phyloP scores from a whole-genome alignment of 345 rosid species.

The Boechera retrofracta region DNA sequence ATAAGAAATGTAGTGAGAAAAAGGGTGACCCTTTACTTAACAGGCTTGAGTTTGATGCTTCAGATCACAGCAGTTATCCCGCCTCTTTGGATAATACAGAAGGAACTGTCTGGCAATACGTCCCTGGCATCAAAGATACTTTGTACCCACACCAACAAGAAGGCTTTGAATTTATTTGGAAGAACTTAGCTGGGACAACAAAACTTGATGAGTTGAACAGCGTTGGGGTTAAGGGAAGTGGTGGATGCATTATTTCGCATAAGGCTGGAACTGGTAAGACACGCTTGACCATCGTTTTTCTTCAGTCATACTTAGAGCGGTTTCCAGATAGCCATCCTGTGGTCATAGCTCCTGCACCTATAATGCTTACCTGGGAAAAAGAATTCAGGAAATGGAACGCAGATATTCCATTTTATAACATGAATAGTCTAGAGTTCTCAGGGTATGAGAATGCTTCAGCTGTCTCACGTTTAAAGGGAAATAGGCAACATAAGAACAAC shows the following conservation, averaged over 20 bases:
- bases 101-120: conserved; percentile 75
- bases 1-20: conserved; percentile 33
- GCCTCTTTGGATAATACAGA: conserved; percentile 26
- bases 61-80: conserved; percentile 7
- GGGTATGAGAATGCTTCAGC: conserved; percentile 55
- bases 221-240: conserved; percentile 31
- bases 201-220: conserved; percentile 55
- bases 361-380: conserved; percentile 77
- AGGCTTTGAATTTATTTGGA: conserved; percentile 87
- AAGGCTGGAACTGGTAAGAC: conserved; percentile 92
- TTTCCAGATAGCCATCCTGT: conserved; percentile 67
- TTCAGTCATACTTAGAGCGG: conserved; percentile 59
- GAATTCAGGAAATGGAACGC: conserved; percentile 75
- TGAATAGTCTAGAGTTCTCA: conserved; percentile 51
- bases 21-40: conserved; percentile 32
- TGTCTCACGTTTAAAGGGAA: conserved; percentile 23
- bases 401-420: conserved; percentile 60
- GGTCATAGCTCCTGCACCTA: conserved; percentile 67
- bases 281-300: conserved; percentile 71
- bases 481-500: not conserved
- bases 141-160: conserved; percentile 77
- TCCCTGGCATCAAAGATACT: conserved; percentile 57
- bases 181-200: conserved; percentile 70
- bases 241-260: conserved; percentile 85
- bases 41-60: conserved; percentile 33